Evolutionary conservation across 1,284 basidiomycete species (phyloP).

Genomic region (Ceratobasidium theobromae): DNA sequence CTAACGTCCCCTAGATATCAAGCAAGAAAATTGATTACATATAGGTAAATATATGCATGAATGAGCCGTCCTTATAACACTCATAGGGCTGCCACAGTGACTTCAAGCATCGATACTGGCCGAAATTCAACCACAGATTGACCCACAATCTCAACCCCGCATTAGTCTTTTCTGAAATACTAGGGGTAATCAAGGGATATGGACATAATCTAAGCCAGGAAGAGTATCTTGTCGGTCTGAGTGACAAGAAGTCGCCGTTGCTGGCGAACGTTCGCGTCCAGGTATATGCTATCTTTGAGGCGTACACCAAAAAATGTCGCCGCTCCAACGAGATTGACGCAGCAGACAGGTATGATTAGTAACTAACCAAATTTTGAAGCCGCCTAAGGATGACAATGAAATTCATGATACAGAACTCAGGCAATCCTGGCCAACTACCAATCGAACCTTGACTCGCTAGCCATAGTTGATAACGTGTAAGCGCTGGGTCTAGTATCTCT

Average conservation of each 20-base stretch:
- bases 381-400: background rate
- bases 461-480: constrained; percentile 60
- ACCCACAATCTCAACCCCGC: constrained; percentile 61
- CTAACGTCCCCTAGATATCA: background rate
- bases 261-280: constrained; percentile 53
- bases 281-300: constrained; percentile 59
- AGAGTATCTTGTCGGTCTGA: constrained; percentile 53
- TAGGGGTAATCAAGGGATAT: constrained; percentile 70
- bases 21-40: background rate
- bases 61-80: constrained; percentile 36
- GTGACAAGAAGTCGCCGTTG: constrained; percentile 49
- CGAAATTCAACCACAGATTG: constrained; percentile 57
- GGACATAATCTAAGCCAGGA: constrained; percentile 49
- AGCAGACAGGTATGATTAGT: constrained; percentile 57
- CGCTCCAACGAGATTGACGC: constrained; percentile 54
- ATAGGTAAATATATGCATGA: constrained; percentile 39
- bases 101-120: constrained; percentile 63
- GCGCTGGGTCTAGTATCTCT: constrained; percentile 36
- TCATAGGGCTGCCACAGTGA: constrained; percentile 47
- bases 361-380: background rate
- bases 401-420: constrained; percentile 49
- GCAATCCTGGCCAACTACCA: constrained; percentile 48
- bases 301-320: constrained; percentile 54
- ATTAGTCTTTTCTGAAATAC: constrained; percentile 67
- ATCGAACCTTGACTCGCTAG: constrained; percentile 44